Evolutionary conservation across 2,329 filamentous ascomycete species (phyloP).

Genomic region (Fulvia fulva): DNA sequence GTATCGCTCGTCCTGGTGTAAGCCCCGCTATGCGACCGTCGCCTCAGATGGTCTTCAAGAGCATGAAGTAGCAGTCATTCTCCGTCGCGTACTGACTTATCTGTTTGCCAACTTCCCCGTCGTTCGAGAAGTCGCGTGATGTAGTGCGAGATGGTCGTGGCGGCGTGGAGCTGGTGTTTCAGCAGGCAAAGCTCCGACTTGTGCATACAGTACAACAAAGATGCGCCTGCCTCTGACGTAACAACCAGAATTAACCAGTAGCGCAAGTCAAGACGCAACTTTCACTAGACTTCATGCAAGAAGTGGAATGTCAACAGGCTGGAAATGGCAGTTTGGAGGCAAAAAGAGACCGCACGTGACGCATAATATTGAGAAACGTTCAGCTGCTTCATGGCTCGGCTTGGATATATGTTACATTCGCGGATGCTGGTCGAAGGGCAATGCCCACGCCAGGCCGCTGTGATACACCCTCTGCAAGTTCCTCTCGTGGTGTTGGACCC

Average conservation of each 20-base stretch:
- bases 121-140: background rate
- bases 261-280: background rate
- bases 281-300: too few species aligned
- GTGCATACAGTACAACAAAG: background rate
- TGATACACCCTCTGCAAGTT: background rate
- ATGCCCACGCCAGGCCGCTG: background rate
- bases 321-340: background rate
- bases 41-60: background rate
- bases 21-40: background rate
- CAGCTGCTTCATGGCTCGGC: background rate
- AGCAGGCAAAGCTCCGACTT: slow-evolving; percentile 8
- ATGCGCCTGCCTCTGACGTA: background rate
- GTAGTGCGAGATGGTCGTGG: background rate
- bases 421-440: background rate
- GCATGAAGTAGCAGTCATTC: background rate
- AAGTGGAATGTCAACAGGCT: too few species aligned
- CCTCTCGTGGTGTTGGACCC: background rate
- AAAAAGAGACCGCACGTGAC: background rate
- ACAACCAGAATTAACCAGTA: background rate
- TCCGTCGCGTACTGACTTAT: background rate
- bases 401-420: background rate
- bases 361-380: background rate
- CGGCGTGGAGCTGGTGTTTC: slow-evolving; percentile 1
- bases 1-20: background rate
- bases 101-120: background rate